Evolutionary conservation across 2,329 filamentous ascomycete genomes (phyloP), one percentile per base, ranked within the genome.

Genomic region (Camptophora hylomeconis): DNA sequence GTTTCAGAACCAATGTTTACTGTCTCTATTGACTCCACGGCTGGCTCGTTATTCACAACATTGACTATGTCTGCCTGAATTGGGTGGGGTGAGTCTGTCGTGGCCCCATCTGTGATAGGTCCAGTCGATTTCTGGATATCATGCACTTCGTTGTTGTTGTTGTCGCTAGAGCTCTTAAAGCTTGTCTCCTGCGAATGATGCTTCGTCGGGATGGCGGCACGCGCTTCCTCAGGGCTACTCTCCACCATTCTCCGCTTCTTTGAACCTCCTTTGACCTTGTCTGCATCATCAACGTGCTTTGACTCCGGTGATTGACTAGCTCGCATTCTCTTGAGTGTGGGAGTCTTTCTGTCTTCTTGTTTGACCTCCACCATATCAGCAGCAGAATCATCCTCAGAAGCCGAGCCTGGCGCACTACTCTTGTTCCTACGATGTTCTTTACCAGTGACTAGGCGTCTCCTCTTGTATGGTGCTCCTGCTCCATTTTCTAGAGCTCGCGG

Each of bases 171-270:
- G n/a, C n/a, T n/a, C n/a, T n/a, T n/a, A n/a, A n/a, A n/a, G n/a
- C n/a, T n/a, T n/a, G n/a, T n/a, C n/a, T n/a, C n/a, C n/a, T n/a
- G n/a, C n/a, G n/a, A n/a, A n/a, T n/a, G n/a, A n/a, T n/a, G n/a
- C n/a, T n/a, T n/a, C n/a, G n/a, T n/a, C n/a, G n/a, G n/a, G n/a
- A n/a, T n/a, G n/a, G n/a, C n/a, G n/a, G n/a, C n/a, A n/a, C n/a
- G n/a, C 32, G 33, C 24, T n/a, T 36, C 39, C 47, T 49, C 45
- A 47, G 50, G 38, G 40, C 27, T 54, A 24, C 56, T 58, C 22
- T 60, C 58, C 20, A 60, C 48, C 5, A 55, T 56, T 27, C 56
- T 46, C 34, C 56, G 56, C 44, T 61, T 61, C 42, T 56, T 58
- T 9, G 53, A 50, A n/a, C 42, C 28, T 11, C 53, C 51, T 9